These are phyloP conservation scores for Lagerstroemia speciosa DNA, from an alignment of 345 rosid genomes.

Conservation along the genomic window DNA sequence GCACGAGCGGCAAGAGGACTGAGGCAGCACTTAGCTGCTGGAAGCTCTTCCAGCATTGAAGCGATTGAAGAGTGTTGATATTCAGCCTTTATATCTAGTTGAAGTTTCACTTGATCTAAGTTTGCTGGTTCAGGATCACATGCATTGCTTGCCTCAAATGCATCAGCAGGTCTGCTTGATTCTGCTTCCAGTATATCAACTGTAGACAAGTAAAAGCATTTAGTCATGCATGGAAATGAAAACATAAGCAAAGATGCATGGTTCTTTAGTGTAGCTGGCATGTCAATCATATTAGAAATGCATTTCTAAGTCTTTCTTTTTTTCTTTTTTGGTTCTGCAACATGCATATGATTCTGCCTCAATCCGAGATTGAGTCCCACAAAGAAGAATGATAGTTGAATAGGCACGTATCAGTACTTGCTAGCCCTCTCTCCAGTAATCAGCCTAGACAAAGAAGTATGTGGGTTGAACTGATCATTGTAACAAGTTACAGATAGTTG, in stretches of 20 bases:
- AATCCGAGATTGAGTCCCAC: background rate
- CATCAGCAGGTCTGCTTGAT: conserved; percentile 1
- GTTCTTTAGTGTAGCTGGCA: background rate
- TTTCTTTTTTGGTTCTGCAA: background rate
- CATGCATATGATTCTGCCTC: background rate
- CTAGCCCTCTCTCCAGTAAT: background rate
- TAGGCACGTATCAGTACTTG: background rate
- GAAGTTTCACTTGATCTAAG: conserved; percentile 5
- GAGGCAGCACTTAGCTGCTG: conserved; percentile 13
- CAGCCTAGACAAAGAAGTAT: background rate
- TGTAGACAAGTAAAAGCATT: conserved; percentile 4
- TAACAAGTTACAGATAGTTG: background rate
- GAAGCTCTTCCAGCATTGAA: conserved; percentile 13
- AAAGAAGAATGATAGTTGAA: background rate
- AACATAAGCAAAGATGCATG: background rate
- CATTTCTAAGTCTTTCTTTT: background rate
- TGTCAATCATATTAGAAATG: background rate
- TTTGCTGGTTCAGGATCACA: background rate
- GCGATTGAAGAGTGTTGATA: conserved; percentile 5
- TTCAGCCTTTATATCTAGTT: conserved; percentile 5
- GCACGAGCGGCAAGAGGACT: conserved; percentile 30
- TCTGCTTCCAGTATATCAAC: conserved; percentile 9
- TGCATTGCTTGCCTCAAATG: conserved; percentile 3
- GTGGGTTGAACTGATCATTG: background rate
- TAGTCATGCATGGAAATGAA: background rate